Conservation (phyloP, 257 asterid genomes). For the Phtheirospermum japonicum region DNA sequence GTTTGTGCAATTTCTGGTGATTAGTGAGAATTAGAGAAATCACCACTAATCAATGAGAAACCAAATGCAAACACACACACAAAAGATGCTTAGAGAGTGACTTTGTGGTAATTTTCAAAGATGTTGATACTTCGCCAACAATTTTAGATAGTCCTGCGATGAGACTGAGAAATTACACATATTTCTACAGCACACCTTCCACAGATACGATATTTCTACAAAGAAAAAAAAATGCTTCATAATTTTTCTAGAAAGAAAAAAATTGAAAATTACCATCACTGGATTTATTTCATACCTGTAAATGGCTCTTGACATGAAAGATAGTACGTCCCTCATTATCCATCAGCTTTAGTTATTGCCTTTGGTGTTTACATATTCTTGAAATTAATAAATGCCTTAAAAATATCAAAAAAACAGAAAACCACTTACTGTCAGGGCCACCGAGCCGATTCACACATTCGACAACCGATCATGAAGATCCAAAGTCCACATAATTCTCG, state of each 20-base stretch:
- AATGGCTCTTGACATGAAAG: constrained; percentile 85
- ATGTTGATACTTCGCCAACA: too few species aligned
- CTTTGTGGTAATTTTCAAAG: too few species aligned
- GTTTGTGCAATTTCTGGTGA: too few species aligned
- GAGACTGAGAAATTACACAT: too few species aligned
- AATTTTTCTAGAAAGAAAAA: not conserved
- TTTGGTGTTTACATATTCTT: constrained; percentile 55
- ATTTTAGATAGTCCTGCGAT: too few species aligned
- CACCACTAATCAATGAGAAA: too few species aligned
- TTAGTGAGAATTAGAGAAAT: too few species aligned
- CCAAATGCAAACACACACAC: too few species aligned
- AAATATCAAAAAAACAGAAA: not conserved
- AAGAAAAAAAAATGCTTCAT: too few species aligned
- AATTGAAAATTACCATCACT: not conserved
- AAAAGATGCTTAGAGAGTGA: too few species aligned
- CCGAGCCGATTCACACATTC: constrained; percentile 70
- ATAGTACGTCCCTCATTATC: constrained; percentile 65
- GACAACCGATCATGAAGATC: constrained; percentile 80
- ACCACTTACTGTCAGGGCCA: constrained; percentile 66
- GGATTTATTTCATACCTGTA: constrained; percentile 51
- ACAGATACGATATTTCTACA: too few species aligned
- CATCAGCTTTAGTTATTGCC: constrained; percentile 75
- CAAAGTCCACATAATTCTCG: constrained; percentile 75
- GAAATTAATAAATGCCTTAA: not conserved
- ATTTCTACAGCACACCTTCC: too few species aligned